Evolutionary conservation across 2,329 filamentous ascomycete genomes (phyloP).

Genomic region (Leptosphaerulina australis): DNA sequence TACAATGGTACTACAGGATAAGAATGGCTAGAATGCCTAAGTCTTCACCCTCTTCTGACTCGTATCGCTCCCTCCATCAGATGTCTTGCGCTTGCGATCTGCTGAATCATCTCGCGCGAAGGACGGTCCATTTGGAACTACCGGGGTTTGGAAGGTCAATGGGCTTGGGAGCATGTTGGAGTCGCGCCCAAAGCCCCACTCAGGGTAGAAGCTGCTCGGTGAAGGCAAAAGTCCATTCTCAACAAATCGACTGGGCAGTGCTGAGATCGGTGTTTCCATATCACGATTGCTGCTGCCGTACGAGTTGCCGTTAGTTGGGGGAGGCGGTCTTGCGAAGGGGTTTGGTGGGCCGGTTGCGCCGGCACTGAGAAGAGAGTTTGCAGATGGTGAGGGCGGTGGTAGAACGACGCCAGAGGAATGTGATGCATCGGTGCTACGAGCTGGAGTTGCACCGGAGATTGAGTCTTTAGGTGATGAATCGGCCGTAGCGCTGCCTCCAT

Average conservation of each 20-base stretch:
- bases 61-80: conserved; percentile 47
- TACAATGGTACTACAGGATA: conserved; percentile 18
- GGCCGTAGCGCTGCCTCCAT: conserved; percentile 74
- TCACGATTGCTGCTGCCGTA: conserved; percentile 43
- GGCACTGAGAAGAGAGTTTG: conserved; percentile 82
- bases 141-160: conserved; percentile 87
- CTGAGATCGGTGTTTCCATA: conserved; percentile 85
- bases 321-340: conserved; percentile 87
- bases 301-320: conserved; percentile 64
- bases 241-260: conserved; percentile 88
- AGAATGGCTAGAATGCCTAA: conserved; percentile 19
- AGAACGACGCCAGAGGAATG: conserved; percentile 76
- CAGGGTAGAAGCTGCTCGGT: conserved; percentile 89
- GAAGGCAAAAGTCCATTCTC: conserved; percentile 86
- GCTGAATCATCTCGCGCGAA: conserved; percentile 52
- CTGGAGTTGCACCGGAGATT: conserved; percentile 64
- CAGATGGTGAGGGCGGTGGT: conserved; percentile 90
- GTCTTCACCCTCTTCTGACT: conserved; percentile 48
- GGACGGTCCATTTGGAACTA: conserved; percentile 52
- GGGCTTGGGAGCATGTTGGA: conserved; percentile 91
- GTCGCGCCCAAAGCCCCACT: conserved; percentile 81
- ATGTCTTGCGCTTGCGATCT: conserved; percentile 50
- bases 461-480: conserved; percentile 70
- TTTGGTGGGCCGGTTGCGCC: conserved; percentile 93
- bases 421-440: conserved; percentile 61